Evolutionary conservation across 805 yeast species (phyloP).

Genomic region (Tetrapisispora phaffii): DNA sequence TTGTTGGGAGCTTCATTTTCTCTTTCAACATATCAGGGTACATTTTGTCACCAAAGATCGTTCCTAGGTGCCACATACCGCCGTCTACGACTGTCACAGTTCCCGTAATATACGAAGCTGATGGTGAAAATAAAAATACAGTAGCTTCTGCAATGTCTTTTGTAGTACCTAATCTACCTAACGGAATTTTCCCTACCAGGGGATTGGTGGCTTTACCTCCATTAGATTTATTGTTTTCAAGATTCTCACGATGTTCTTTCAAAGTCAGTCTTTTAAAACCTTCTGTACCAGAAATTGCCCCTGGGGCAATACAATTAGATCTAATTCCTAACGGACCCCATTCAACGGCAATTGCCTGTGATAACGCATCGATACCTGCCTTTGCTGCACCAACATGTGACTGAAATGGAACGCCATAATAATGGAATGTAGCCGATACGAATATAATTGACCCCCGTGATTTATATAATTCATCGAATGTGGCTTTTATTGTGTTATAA

Average conservation of each 20-base stretch:
- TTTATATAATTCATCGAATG: conserved; percentile 51
- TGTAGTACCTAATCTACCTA: conserved; percentile 59
- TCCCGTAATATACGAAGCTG: conserved; percentile 71
- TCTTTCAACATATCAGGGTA: conserved; percentile 37
- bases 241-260: conserved; percentile 32
- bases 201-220: neutral
- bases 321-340: conserved; percentile 83
- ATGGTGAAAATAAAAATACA: conserved; percentile 72
- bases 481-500: conserved; percentile 81
- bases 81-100: conserved; percentile 80
- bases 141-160: conserved; percentile 83
- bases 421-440: conserved; percentile 84
- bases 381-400: conserved; percentile 90
- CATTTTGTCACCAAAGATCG: conserved; percentile 27
- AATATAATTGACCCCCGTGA: conserved; percentile 67
- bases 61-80: conserved; percentile 77
- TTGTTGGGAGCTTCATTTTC: conserved; percentile 23
- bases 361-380: conserved; percentile 87
- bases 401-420: conserved; percentile 82
- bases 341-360: conserved; percentile 79
- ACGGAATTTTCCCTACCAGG: conserved; percentile 32
- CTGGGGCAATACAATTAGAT: conserved; percentile 83
- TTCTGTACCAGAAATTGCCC: conserved; percentile 80
- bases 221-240: conserved; percentile 21
- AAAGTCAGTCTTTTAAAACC: conserved; percentile 60